Evolutionary conservation across 2,329 filamentous ascomycete species (phyloP), one percentile per base, ranked within the genome.

Genomic region (Epichloe typhina): DNA sequence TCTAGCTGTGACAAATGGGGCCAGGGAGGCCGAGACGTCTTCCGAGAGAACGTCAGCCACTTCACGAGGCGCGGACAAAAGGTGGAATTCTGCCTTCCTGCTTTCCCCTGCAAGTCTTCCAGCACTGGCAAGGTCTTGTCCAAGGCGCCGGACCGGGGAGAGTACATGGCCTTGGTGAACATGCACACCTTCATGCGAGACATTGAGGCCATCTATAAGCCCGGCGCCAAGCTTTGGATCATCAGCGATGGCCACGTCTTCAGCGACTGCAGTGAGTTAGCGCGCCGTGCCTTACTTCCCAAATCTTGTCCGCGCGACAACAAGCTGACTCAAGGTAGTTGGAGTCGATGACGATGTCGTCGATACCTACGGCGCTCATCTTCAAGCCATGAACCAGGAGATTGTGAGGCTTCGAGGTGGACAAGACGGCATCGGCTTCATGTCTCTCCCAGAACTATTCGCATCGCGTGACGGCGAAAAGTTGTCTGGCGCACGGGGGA

Each of bases 291-390:
- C 26, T 35, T 13, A 11, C 17, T 36, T 17, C 7, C 12, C 12
- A 31, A 26, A 21, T 7, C 5, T 39, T 43, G 13, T 31, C 8
- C 26, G 23, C 13, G 17, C 4, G 15, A 46, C 31, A 13, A 36
- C 7, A 9, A 9, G 21, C 44, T 46, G n/a, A 46, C 8, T 15
- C 21, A n/a, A n/a, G 37, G 9, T 6, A 65, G 64, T 72, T 40
- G 69, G 70, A 8, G 69, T 71, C 35, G 69, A 71, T 23, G 69
- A 74, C 53, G 60, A 60, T 21, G 62, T 64, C 43, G 69, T 73
- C 12, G 68, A 70, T 43, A 53, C 53, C 8, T 72, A 72, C 52
- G 63, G 66, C 39, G 60, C 57, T 8, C 58, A 61, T 9, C 59
- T 73, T 47, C 63, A 64, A 31, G 61, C 64, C 17, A 67, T 71